Percentiles rank a stretch among this genome's conserved stretches.
Conservation (phyloP, 1,284 basidiomycete species). For the Cerrena zonata region DNA sequence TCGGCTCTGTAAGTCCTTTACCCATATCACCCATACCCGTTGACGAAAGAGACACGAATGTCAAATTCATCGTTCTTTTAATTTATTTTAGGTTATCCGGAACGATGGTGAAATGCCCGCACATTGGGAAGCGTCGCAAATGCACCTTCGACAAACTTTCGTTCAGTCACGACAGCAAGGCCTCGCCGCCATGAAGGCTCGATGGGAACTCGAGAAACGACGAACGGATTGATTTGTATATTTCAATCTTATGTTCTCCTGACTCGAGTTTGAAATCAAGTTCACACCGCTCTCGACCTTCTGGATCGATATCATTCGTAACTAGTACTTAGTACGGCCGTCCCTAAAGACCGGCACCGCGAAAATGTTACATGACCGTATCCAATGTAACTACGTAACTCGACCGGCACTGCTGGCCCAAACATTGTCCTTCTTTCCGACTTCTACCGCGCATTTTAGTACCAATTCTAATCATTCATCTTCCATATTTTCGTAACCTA, state of each 20-base stretch:
- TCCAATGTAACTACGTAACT: constrained; percentile 1
- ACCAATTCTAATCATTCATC: too few relatives aligned
- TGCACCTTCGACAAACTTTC: constrained; percentile 47
- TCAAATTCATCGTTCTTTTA: neutral
- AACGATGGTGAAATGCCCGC: constrained; percentile 56
- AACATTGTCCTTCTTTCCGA: neutral
- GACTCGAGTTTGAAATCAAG: too few relatives aligned
- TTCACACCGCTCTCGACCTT: neutral
- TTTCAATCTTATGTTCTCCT: neutral
- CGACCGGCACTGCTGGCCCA: neutral
- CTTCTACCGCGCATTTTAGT: neutral
- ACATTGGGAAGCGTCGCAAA: constrained; percentile 54
- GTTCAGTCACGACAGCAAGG: constrained; percentile 62
- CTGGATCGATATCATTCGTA: too few relatives aligned
- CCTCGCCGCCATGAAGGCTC: constrained; percentile 57
- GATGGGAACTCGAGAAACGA: constrained; percentile 59
- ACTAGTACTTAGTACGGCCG: too few relatives aligned
- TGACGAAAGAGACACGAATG: constrained; percentile 4
- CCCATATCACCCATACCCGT: neutral
- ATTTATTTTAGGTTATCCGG: constrained; percentile 58
- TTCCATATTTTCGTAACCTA: too few relatives aligned
- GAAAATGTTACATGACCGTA: neutral
- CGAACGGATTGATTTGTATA: neutral
- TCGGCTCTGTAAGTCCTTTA: constrained; percentile 61
- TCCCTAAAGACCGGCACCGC: too few relatives aligned